Base-by-base conservation (phyloP, 768 basidiomycete species). In the Mycena vulgaris region DNA sequence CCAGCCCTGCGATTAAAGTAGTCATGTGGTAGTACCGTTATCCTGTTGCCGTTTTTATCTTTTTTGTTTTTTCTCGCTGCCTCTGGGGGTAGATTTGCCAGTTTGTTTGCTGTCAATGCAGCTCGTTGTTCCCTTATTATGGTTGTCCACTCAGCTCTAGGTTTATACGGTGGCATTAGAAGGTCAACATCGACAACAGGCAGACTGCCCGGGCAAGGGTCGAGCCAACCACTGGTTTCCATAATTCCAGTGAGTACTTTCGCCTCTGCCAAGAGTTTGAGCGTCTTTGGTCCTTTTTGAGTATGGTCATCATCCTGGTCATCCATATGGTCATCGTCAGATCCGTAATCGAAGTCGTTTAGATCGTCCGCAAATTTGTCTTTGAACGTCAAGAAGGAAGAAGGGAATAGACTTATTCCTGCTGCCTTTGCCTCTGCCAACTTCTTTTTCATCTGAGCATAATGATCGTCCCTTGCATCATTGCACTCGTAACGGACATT, bases 401-500 rank as follows among this genome's bases (percentile, higher is more conserved):
- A 63, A 57, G 67, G 28, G 0, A 49, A 49, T 30, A 74, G 72
- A 58, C 37, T 63, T 23, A 66, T 56, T 51, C 59, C 56, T 63
- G 72, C 14, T 33, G 59, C 31, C 35, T 35, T 16, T 10, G 28
- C 49, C 2, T 47, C 57, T 31, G 53, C 39, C 21, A 62, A 49
- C 6, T 61, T 66, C 14, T 47, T 66, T 62, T 71, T 71, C 49
- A 73, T 57, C 61, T 78, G 66, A 3, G 71, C 69, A n/a, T 55
- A 31, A 65, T 59, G 77, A 35, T 80, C 76, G 71, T 79, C 78
- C 23, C 71, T 16, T 4, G 76, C 68, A 52, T 80, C 79, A 16
- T 73, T 61, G 39, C 79, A 80, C 48, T 80, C 78, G 67, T 77
- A 76, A 27, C 69, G 17, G 16, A 80, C 17, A 55, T 80, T 71